Percentiles rank a stretch among this genome's conserved stretches.
Evolutionary conservation across 352 stramenopile genomes (phyloP).

Genomic region (Phytophthora sp.): DNA sequence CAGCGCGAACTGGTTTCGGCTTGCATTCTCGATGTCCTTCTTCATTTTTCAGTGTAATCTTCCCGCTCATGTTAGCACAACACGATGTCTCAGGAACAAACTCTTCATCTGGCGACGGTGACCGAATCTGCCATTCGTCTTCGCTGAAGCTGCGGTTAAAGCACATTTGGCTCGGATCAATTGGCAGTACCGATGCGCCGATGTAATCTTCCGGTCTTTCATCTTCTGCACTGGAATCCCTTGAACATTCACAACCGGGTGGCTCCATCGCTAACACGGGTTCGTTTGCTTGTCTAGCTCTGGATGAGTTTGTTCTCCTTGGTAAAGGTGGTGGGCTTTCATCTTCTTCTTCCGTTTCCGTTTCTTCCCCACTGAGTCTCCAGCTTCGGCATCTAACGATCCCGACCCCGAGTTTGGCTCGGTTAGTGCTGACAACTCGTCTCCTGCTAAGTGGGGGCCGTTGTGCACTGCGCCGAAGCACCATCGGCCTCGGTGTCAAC

Average conservation of each 20-base stretch:
- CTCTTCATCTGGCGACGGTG: constrained; percentile 16
- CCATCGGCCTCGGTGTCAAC: constrained; percentile 7
- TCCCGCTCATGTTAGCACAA: not conserved
- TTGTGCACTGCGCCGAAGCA: not conserved
- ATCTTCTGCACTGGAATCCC: not conserved
- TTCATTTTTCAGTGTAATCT: not conserved
- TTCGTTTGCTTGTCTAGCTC: too few species aligned
- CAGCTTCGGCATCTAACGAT: constrained; percentile 30
- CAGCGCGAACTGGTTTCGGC: not conserved
- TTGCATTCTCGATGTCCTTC: constrained; percentile 2
- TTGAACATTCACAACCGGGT: constrained; percentile 3
- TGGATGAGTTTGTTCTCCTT: too few species aligned
- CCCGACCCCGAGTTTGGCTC: constrained; percentile 22
- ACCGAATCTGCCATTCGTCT: constrained; percentile 30
- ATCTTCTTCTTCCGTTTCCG: constrained; percentile 35
- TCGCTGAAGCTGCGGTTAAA: constrained; percentile 16
- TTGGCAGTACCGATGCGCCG: constrained; percentile 8
- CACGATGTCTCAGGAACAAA: constrained; percentile 18
- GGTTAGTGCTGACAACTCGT: constrained; percentile 4
- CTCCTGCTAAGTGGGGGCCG: constrained; percentile 23
- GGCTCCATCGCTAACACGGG: not conserved
- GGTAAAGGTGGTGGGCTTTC: constrained; percentile 10
- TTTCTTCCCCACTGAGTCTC: constrained; percentile 22
- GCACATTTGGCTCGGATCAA: constrained; percentile 24
- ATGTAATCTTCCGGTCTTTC: constrained; percentile 13